Evolutionary conservation across 805 yeast genomes (phyloP).

Genomic region (Candida succiphila): DNA sequence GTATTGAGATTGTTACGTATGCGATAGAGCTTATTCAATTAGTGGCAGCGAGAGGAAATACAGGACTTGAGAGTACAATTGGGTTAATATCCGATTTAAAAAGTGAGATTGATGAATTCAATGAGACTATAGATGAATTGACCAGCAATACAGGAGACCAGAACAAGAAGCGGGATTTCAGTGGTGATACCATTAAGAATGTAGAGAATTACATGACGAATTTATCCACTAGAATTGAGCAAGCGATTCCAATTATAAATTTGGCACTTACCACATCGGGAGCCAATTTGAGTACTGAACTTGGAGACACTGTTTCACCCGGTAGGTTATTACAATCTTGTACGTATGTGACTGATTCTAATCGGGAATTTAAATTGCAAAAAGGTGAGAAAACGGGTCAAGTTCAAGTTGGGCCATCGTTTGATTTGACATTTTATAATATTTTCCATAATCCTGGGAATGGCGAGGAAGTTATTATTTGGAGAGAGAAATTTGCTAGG

Average conservation of each 20-base stretch:
- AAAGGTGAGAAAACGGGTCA: conserved; percentile 4
- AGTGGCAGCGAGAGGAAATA: conserved; percentile 53
- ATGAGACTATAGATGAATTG: conserved; percentile 32
- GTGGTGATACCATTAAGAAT: conserved; percentile 24
- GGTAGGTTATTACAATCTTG: conserved; percentile 60
- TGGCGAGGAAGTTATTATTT: conserved; percentile 35
- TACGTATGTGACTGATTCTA: conserved; percentile 29
- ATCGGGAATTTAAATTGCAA: too few relatives aligned
- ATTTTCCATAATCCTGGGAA: conserved; percentile 51
- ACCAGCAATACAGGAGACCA: conserved; percentile 16
- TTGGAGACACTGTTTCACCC: conserved; percentile 46
- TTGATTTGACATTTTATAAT: conserved; percentile 47
- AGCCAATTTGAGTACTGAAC: conserved; percentile 39
- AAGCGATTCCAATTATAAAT: conserved; percentile 57
- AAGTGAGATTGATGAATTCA: conserved; percentile 48
- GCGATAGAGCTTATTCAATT: conserved; percentile 61
- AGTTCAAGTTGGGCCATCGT: conserved; percentile 47
- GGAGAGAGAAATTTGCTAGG: conserved; percentile 68
- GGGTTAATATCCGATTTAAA: conserved; percentile 45
- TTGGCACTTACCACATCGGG: conserved; percentile 63
- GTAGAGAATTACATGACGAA: conserved; percentile 41
- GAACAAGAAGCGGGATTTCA: conserved; percentile 10
- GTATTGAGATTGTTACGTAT: conserved; percentile 50
- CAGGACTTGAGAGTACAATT: conserved; percentile 44
- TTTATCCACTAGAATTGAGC: conserved; percentile 47